A percentile compares a stretch with the other conserved stretches of the same genome.
phyloP scores from a whole-genome alignment of 202 grass and related monocot species.

The Musa balbisiana region DNA sequence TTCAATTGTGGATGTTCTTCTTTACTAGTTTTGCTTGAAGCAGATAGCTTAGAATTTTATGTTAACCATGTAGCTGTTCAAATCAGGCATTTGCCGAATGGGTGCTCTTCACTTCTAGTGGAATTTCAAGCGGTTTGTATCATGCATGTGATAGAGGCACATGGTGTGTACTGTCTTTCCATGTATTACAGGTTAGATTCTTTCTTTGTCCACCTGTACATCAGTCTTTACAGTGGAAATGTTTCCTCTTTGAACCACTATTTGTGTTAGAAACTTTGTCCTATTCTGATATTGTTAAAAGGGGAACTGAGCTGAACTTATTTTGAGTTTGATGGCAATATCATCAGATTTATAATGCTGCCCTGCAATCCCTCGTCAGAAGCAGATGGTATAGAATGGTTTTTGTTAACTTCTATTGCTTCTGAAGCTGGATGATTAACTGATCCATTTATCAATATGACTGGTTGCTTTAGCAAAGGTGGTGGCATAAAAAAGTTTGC shows the following conservation, averaged over 20 bases:
- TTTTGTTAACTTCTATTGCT: not conserved
- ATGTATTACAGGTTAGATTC: slow-evolving; percentile 70
- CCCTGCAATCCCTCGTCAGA: not conserved
- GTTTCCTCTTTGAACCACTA: not conserved
- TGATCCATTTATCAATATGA: not conserved
- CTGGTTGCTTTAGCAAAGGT: too few species aligned
- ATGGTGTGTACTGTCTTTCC: slow-evolving; percentile 93
- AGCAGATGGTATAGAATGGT: not conserved
- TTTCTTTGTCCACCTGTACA: not conserved
- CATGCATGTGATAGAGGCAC: slow-evolving; percentile 97
- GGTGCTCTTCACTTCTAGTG: slow-evolving; percentile 92
- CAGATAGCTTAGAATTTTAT: slow-evolving; percentile 6
- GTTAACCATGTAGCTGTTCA: slow-evolving; percentile 20
- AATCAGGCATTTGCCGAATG: slow-evolving; percentile 89
- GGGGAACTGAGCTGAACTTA: too few species aligned
- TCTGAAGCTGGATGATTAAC: not conserved
- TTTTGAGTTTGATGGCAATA: too few species aligned
- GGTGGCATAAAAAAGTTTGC: not conserved
- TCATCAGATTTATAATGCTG: not conserved
- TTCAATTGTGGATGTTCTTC: not conserved
- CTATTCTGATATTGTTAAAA: too few species aligned
- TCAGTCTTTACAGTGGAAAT: slow-evolving; percentile 19
- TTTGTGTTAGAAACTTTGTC: too few species aligned
- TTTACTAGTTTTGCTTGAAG: not conserved
- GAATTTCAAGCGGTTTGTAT: slow-evolving; percentile 89